Evolutionary conservation across 2,329 filamentous ascomycete species (phyloP), one percentile per base, ranked within the genome.

Genomic region (Diaporthe humulicola): DNA sequence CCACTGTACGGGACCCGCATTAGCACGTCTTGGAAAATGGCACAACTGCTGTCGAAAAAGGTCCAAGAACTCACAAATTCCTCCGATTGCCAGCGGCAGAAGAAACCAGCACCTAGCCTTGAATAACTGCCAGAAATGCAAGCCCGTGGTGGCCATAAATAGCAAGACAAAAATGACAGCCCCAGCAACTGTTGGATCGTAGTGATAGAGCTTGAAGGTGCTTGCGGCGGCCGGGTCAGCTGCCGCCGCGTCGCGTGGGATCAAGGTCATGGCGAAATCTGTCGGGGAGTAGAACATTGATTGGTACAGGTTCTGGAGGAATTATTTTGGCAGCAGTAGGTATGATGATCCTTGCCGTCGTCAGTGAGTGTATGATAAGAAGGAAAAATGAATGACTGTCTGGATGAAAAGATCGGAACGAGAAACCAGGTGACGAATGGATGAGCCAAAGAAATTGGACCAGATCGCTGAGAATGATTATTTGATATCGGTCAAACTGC

Each of bases 21-120:
- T 38, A 57, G 42, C 19, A 30, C 50, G 14, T 61, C 22, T 22
- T 12, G 4, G 2, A 9, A 40, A 25, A 14, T 5, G 10, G 19
- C 4, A 30, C 2, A n/a, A 42, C 19, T 1, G 14, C 33, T 4
- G 9, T 38, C 7, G 22, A 3, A 4, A 15, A 5, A 17, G 17
- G 5, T 3, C 19, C 2, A 19, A 19, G 22, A 25, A 80, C 82
- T 79, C 82, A 89, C 87, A 88, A n/a, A 85, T 73, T n/a, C 86
- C 86, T 19, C 88, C 88, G n/a, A 90, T 80, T 12, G 87, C 76
- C 52, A 90, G 87, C 0, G 88, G 86, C 2, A 87, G 85, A 77
- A 88, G 86, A 79, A 87, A 90, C 86, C 87, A 89, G 1, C 86
- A 85, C 42, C 83, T 81, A 3, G 82, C 81, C 33, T 79, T 79